phyloP scores from a whole-genome alignment of 108 stramenopile genomes.

The Chaetoceros muelleri region DNA sequence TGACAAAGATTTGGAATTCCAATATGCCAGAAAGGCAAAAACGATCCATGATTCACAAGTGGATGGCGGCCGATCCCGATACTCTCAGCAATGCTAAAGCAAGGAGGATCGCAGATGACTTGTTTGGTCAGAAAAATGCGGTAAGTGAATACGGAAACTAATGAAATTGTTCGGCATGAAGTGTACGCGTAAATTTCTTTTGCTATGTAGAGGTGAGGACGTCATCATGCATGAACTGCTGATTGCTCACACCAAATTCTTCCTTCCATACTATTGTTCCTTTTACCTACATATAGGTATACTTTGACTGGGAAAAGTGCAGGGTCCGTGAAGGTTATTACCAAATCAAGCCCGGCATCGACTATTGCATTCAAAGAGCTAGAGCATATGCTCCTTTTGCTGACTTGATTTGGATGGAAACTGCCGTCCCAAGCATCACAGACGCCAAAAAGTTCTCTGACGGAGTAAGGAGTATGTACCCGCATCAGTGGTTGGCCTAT shows the following conservation, averaged over 20 bases:
- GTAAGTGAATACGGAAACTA: slow-evolving; percentile 18
- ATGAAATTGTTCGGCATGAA: no score
- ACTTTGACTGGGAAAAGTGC: slow-evolving; percentile 91
- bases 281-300: slow-evolving; percentile 26
- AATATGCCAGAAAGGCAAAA: slow-evolving; percentile 23
- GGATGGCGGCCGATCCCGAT: slow-evolving; percentile 76
- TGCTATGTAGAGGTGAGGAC: no score
- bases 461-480: slow-evolving; percentile 55
- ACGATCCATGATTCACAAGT: slow-evolving; percentile 43
- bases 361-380: slow-evolving; percentile 86
- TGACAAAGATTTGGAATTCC: slow-evolving; percentile 36
- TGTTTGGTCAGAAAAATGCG: slow-evolving; percentile 68
- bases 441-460: slow-evolving; percentile 72
- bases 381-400: slow-evolving; percentile 83
- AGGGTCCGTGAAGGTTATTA: slow-evolving; percentile 94
- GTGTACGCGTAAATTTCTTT: no score
- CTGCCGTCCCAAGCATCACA: slow-evolving; percentile 61
- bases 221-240: not conserved
- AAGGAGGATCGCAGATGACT: slow-evolving; percentile 63
- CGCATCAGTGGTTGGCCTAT: slow-evolving; percentile 92
- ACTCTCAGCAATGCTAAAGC: slow-evolving; percentile 71
- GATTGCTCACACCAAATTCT: not conserved
- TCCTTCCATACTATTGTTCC: no score
- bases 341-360: slow-evolving; percentile 78
- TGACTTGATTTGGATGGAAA: slow-evolving; percentile 97